Base-by-base conservation (phyloP, 306 rosid species). In the Prunus fruticosa region DNA sequence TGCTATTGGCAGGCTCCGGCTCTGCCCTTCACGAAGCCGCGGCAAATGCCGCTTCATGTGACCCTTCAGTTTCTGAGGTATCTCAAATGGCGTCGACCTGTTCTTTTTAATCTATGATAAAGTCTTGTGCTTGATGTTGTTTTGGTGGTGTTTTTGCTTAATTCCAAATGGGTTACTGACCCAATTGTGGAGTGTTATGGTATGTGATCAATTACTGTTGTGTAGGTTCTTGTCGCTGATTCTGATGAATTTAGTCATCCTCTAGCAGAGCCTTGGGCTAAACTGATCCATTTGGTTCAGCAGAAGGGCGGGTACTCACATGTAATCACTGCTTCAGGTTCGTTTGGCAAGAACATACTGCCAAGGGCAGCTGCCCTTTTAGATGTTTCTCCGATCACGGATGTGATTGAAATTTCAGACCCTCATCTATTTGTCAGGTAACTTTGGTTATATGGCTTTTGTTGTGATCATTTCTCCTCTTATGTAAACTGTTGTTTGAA, bases 181-280 rank as follows among this genome's bases (percentile, higher is more conserved):
- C 27, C 61, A 56, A 19, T 19, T 30, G 32, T 47, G 63, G 38
- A 64, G 23, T 77, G 23, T 69, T 69, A 25, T 30, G 27, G 13
- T 11, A 38, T 82, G 30, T 80, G 69, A 76, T 13, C 14, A 18
- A 28, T 62, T 16, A 28, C 43, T 58, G 77, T 49, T 67, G 49
- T 62, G 13, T 78, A 93, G 98, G 98, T 93, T 76, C 91, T 93
- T 11, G 88, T 93, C 79, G 98, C 96, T 5, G 96, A 93, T 82
- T 93, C 96, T 0, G 94, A 87, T 62, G 67, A 76, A 34, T 93
- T 93, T 80, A 78, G 88, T 78, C 77, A 82, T 62, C 87, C 91
- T 30, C 62, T 93, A 57, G 93, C 98, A 6, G 98, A 93, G 60
- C 90, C 98, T 25, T 93, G 98, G 98, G 96, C 98, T 78, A 89